Base-by-base conservation (phyloP, 352 stramenopile species). In the Pythium chondricola region DNA sequence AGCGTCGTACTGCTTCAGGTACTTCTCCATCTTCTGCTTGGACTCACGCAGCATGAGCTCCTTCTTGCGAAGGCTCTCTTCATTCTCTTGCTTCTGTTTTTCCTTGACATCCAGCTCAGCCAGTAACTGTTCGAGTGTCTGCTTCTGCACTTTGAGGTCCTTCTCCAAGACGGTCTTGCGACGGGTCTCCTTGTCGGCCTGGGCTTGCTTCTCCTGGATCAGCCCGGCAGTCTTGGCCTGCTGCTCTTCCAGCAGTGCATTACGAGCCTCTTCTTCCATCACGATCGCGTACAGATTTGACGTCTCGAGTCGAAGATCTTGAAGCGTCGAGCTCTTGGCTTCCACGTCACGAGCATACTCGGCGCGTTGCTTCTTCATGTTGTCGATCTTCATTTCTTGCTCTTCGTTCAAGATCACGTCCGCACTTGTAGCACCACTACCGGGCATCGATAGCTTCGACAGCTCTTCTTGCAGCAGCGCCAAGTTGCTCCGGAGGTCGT, bases 1-100 rank as follows among this genome's bases (percentile, higher is more conserved):
- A 8, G 60, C 67, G 45, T 95, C 83, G 45, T 95, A 94, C 43
- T 95, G 73, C 27, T 83, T 85, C 17, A 93, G 55, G 46, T 95
- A 93, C 42, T 86, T 88, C 24, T 96, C 79, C 78, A 95, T 93
- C 36, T 89, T 88, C 6, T 83, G 66, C 61, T 94, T 95, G 33
- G 75, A 83, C 29, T 89, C 76, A 24, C 77, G 71, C 59, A 95
- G 69, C 21, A 73, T 38, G 0, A 83, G 51, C 48, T 96, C 86
- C 42, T 91, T 90, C 33, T 70, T 71, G 33, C 61, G 58, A 13
- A 82, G 46, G 40, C 56, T 83, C 25, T 85, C 74, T 35, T 83
- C 72, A 35, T 82, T 82, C 18, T 80, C 74, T 20, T 69, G 69
- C 35, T 70, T 72, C 38, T 72, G 48, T 11, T 41, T 48, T 31